These are phyloP conservation scores for Hypoxylon sp. DNA, from an alignment of 2,329 filamentous ascomycete genomes.

Conservation along the genomic window DNA sequence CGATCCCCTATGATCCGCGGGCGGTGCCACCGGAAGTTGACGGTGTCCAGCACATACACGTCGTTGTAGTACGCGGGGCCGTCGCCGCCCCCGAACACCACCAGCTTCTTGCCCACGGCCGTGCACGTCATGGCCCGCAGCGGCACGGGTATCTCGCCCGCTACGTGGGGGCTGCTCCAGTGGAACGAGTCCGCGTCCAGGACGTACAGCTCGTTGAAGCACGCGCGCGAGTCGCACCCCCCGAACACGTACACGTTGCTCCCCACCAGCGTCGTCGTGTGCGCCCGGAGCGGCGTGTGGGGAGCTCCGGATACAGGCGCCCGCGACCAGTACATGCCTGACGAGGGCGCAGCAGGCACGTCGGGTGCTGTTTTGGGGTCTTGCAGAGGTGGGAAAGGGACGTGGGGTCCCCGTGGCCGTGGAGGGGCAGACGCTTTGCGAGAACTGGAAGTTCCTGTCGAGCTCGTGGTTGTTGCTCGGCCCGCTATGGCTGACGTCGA, in stretches of 20 bases:
- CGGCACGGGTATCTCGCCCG: constrained; percentile 75
- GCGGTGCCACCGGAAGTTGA: constrained; percentile 76
- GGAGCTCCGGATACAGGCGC: constrained; percentile 74
- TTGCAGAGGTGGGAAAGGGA: constrained; percentile 70
- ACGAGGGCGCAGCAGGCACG: constrained; percentile 74
- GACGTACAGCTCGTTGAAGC: constrained; percentile 79
- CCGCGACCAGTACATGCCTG: constrained; percentile 80
- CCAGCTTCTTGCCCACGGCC: constrained; percentile 78
- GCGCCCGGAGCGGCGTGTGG: constrained; percentile 74
- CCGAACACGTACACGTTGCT: constrained; percentile 79
- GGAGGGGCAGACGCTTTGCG: constrained; percentile 46
- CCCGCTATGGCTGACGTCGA: constrained; percentile 67
- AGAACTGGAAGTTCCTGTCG: constrained; percentile 40
- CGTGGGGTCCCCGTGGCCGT: constrained; percentile 60
- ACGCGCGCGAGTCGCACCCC: constrained; percentile 75
- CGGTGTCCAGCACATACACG: constrained; percentile 79
- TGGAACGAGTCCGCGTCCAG: constrained; percentile 79
- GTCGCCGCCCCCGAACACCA: constrained; percentile 79
- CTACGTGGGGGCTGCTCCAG: constrained; percentile 76
- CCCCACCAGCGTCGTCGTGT: constrained; percentile 76
- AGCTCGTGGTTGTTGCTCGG: constrained; percentile 46
- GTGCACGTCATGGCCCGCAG: constrained; percentile 81
- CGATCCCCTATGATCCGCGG: constrained; percentile 72
- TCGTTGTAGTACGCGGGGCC: constrained; percentile 81
- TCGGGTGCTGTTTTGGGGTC: constrained; percentile 71